These are phyloP conservation scores for Mallotus repandus DNA, from an alignment of 441 rosid species.

Conservation along the genomic window DNA sequence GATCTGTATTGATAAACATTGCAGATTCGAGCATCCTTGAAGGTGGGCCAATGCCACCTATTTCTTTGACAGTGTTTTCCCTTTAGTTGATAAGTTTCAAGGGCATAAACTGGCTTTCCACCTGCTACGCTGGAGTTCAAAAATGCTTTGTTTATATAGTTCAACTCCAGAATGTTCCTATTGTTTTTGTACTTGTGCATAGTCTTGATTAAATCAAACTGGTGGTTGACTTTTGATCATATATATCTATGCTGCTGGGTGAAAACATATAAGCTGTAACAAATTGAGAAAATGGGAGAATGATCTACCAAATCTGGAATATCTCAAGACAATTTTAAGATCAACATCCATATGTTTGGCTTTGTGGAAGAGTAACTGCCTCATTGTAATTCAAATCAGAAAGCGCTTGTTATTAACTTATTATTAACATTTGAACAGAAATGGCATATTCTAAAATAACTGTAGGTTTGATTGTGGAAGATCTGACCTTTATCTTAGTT, in stretches of 20 bases:
- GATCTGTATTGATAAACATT: background rate
- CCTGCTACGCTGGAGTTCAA: background rate
- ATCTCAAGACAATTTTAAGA: constrained; percentile 1
- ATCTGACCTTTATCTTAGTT: background rate
- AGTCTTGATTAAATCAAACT: background rate
- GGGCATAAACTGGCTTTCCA: background rate
- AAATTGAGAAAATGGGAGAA: background rate
- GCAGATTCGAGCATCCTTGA: background rate
- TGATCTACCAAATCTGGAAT: background rate
- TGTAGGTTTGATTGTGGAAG: background rate
- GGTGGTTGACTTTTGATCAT: background rate
- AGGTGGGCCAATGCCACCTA: background rate
- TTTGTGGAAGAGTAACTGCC: background rate
- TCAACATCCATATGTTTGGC: background rate
- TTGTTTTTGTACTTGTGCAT: background rate
- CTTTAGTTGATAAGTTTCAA: background rate
- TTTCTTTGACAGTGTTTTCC: background rate
- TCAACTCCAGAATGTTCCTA: background rate
- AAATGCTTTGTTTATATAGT: background rate
- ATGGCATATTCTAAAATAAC: background rate
- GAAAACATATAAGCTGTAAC: background rate
- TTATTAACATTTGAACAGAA: background rate
- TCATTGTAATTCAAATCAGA: background rate
- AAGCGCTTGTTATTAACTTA: background rate
- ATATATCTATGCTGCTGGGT: background rate